Percentiles rank a stretch among this genome's conserved stretches.
These are phyloP conservation scores for Phellinidium pouzarii DNA, from an alignment of 1,284 basidiomycete species.

Conservation along the genomic window DNA sequence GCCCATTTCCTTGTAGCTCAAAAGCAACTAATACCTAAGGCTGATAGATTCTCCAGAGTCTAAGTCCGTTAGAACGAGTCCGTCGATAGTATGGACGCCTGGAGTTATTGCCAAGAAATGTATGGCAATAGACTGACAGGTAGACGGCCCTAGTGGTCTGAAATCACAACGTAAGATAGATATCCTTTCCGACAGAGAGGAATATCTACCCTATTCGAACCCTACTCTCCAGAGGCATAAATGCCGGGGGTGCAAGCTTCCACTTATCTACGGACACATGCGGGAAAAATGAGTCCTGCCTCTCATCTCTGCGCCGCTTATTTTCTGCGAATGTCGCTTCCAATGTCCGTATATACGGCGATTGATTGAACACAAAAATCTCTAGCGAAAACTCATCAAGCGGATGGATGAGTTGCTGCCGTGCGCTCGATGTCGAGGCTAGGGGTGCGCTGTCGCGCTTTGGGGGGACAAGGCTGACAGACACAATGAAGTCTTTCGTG, in stretches of 20 bases:
- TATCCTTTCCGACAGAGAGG: background rate
- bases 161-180: conserved; percentile 3
- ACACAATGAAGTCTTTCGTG: conserved; percentile 61
- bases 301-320: conserved; percentile 37
- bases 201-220: conserved; percentile 69
- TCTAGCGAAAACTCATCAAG: conserved; percentile 77
- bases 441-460: conserved; percentile 17
- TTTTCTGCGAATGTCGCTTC: conserved; percentile 66
- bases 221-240: conserved; percentile 75
- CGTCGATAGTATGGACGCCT: conserved; percentile 74
- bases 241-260: conserved; percentile 44
- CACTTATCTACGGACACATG: conserved; percentile 25
- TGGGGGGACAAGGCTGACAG: conserved; percentile 55
- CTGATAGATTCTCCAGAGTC: conserved; percentile 70
- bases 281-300: conserved; percentile 16
- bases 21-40: conserved; percentile 47
- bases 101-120: conserved; percentile 75
- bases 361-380: conserved; percentile 85
- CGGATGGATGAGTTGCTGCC: conserved; percentile 51
- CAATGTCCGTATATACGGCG: conserved; percentile 69
- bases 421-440: conserved; percentile 15
- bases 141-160: conserved; percentile 72
- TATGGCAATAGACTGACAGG: conserved; percentile 83
- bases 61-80: conserved; percentile 65
- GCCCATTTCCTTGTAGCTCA: background rate